These are phyloP conservation scores for Schizophyllum commune DNA, from an alignment of 1,284 basidiomycete genomes.

Conservation along the genomic window DNA sequence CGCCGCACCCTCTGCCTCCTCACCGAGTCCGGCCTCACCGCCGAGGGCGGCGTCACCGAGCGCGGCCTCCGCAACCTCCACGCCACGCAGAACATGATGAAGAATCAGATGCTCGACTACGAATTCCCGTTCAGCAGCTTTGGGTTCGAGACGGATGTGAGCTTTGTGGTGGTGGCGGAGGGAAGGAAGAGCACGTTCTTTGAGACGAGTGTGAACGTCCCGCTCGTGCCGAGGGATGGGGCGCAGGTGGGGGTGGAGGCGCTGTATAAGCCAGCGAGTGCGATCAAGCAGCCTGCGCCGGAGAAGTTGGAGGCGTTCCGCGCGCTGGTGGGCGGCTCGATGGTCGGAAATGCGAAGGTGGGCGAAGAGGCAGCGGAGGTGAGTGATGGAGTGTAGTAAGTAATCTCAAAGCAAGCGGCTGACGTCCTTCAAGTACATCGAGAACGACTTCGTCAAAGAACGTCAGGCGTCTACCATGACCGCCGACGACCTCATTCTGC, in stretches of 20 bases:
- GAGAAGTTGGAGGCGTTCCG: slow-evolving; percentile 48
- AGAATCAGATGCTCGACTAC: slow-evolving; percentile 67
- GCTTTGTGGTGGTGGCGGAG: slow-evolving; percentile 55
- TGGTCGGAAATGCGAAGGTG: slow-evolving; percentile 43
- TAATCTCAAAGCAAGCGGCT: slow-evolving; percentile 5
- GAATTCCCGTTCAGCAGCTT: slow-evolving; percentile 75
- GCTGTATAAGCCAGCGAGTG: slow-evolving; percentile 40
- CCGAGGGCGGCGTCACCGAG: slow-evolving; percentile 59
- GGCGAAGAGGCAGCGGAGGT: slow-evolving; percentile 49
- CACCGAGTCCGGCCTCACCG: slow-evolving; percentile 55
- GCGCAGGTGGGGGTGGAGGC: slow-evolving; percentile 12
- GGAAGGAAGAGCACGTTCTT: slow-evolving; percentile 65
- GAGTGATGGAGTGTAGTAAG: slow-evolving; percentile 3
- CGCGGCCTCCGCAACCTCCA: slow-evolving; percentile 63
- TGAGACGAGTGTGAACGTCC: slow-evolving; percentile 32
- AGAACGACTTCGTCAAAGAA: slow-evolving; percentile 64
- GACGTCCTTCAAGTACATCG: slow-evolving; percentile 44
- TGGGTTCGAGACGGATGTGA: slow-evolving; percentile 69
- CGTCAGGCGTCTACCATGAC: slow-evolving; percentile 39
- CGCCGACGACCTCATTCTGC: slow-evolving; percentile 52
- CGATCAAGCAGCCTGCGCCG: slow-evolving; percentile 34
- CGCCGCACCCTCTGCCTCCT: slow-evolving; percentile 54
- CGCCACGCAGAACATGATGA: slow-evolving; percentile 63
- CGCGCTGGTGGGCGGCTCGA: slow-evolving; percentile 45
- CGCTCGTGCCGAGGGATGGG: slow-evolving; percentile 5